Conservation (phyloP, 2,329 filamentous ascomycete species). For the Ramichloridium luteum region DNA sequence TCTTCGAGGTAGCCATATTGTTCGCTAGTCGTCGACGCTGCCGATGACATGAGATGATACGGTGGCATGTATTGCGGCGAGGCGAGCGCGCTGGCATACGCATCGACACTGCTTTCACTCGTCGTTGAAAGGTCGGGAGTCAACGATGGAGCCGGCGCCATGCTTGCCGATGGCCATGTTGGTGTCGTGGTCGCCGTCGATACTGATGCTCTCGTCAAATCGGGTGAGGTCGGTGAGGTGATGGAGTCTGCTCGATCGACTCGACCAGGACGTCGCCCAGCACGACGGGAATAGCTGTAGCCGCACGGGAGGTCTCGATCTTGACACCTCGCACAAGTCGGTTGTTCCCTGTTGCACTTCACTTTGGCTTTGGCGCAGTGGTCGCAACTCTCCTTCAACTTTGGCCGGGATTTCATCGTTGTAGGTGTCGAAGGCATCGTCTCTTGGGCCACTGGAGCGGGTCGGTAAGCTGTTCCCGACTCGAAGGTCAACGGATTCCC, state of each 20-base stretch:
- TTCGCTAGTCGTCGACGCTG: not conserved
- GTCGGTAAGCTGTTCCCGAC: too few relatives aligned
- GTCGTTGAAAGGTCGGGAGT: not conserved
- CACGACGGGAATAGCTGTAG: constrained; percentile 16
- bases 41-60: too few relatives aligned
- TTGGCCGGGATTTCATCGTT: constrained; percentile 4
- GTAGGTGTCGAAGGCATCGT: constrained; percentile 2
- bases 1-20: not conserved
- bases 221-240: not conserved
- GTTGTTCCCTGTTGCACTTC: constrained; percentile 13
- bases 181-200: too few relatives aligned
- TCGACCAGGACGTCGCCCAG: constrained; percentile 8
- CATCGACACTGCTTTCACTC: not conserved
- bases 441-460: too few relatives aligned
- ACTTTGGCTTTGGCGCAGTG: constrained; percentile 13
- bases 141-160: not conserved
- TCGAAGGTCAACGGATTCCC: too few relatives aligned
- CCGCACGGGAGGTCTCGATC: constrained; percentile 12
- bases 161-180: too few relatives aligned
- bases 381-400: constrained; percentile 15
- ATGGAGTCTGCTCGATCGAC: not conserved
- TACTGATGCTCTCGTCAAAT: too few relatives aligned
- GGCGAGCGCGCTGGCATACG: not conserved
- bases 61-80: constrained; percentile 1
- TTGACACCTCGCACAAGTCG: constrained; percentile 13